Evolutionary conservation across 2,329 filamentous ascomycete species (phyloP).

Genomic region (Tetracladium maxilliforme): DNA sequence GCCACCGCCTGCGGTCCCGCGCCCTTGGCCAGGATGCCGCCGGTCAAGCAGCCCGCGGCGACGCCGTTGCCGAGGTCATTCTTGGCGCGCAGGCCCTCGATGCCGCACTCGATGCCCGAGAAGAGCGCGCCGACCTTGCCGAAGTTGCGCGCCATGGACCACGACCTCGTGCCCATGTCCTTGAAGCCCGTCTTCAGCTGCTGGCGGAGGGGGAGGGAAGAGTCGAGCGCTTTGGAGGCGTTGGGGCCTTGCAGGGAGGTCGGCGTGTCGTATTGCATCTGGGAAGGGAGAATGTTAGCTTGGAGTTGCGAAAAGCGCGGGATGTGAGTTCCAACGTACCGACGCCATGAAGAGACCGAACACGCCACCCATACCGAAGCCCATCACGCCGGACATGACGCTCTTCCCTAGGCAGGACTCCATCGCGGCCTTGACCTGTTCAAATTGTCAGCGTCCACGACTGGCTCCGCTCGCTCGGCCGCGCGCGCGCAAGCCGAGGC

Average conservation of each 20-base stretch:
- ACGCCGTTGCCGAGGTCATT: constrained; percentile 87
- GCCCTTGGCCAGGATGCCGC: constrained; percentile 72
- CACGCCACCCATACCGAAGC: constrained; percentile 82
- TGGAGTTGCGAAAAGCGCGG: constrained; percentile 1
- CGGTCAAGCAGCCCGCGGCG: constrained; percentile 78
- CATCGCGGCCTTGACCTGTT: no score
- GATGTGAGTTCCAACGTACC: constrained; percentile 34
- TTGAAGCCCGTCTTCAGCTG: constrained; percentile 79
- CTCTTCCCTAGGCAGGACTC: constrained; percentile 87
- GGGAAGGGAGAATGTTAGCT: constrained; percentile 1
- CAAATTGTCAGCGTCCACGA: no score
- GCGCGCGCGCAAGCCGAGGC: no score
- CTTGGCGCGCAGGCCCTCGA: constrained; percentile 84
- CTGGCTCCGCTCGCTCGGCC: no score
- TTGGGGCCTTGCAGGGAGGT: constrained; percentile 30
- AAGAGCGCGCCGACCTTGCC: constrained; percentile 86
- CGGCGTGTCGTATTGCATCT: constrained; percentile 98
- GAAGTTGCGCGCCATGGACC: constrained; percentile 83
- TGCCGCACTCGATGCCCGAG: constrained; percentile 85
- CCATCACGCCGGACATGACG: constrained; percentile 79
- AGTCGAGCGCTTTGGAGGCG: constrained; percentile 23
- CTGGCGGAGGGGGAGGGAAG: constrained; percentile 63
- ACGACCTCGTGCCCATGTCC: constrained; percentile 83
- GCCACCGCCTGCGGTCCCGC: constrained; percentile 82
- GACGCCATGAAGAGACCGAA: constrained; percentile 98